A percentile compares a stretch with the other conserved stretches of the same genome.
Evolutionary conservation across 768 basidiomycete genomes (phyloP).

Genomic region (Cystofilobasidium macerans): DNA sequence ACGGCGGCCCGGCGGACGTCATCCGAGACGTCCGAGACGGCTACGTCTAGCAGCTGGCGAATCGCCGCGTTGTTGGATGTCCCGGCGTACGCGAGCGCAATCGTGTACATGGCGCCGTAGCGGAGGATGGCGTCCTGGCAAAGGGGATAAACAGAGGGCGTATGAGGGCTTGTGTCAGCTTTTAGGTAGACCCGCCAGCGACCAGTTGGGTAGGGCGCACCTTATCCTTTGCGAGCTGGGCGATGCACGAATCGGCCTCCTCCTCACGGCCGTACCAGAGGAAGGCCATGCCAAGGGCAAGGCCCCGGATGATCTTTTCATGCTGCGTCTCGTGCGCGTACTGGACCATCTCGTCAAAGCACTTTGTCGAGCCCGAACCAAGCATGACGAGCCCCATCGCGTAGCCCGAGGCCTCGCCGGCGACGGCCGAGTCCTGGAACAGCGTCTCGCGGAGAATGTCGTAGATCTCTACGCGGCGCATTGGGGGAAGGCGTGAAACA

Average conservation of each 20-base stretch:
- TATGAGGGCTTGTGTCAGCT: background rate
- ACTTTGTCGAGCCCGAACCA: constrained; percentile 69
- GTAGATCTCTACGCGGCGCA: constrained; percentile 55
- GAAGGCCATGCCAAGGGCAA: constrained; percentile 85
- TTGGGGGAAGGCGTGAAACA: background rate
- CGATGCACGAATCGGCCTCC: constrained; percentile 75
- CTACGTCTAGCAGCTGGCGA: constrained; percentile 81
- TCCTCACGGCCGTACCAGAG: constrained; percentile 88
- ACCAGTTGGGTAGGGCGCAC: constrained; percentile 40
- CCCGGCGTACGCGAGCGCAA: constrained; percentile 92
- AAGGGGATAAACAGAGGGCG: background rate
- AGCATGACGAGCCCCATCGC: constrained; percentile 98
- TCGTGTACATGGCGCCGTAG: constrained; percentile 93
- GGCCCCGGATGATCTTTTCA: constrained; percentile 95
- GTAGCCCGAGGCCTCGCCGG: constrained; percentile 90
- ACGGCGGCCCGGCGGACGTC: constrained; percentile 96
- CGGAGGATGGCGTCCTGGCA: constrained; percentile 84
- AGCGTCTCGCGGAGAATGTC: constrained; percentile 80
- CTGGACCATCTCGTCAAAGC: constrained; percentile 84
- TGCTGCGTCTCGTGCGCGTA: constrained; percentile 97
- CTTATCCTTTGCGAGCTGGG: constrained; percentile 70
- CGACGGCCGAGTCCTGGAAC: constrained; percentile 88
- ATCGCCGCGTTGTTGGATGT: constrained; percentile 90
- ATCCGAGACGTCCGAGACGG: constrained; percentile 95
- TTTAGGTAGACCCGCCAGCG: background rate